Percentiles rank a stretch among this genome's conserved stretches.
phyloP scores from a whole-genome alignment of 164 flowering plant species.

The Magnolia sinica region DNA sequence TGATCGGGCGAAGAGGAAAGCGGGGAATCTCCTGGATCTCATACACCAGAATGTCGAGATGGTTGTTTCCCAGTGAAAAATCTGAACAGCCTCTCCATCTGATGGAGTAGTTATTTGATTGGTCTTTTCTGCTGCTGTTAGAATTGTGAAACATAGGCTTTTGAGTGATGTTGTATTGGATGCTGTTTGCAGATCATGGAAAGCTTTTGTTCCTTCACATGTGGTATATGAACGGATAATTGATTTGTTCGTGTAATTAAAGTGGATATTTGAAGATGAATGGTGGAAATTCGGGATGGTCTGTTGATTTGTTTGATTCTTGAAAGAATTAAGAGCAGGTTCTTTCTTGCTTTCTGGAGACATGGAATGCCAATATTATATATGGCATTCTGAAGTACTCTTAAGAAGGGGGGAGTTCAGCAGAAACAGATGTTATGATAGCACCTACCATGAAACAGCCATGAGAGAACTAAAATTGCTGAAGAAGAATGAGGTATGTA shows the following conservation, averaged over 20 bases:
- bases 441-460: background rate
- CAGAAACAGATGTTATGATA: background rate
- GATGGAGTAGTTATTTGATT: background rate
- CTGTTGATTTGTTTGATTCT: background rate
- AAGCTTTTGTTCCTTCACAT: background rate
- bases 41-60: slow-evolving; percentile 4
- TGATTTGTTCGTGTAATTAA: background rate
- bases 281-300: background rate
- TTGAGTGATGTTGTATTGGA: background rate
- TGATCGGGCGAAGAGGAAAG: slow-evolving; percentile 26
- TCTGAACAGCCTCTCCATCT: background rate
- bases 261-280: background rate
- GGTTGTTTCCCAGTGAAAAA: slow-evolving; percentile 2
- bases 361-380: background rate
- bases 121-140: background rate
- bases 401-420: background rate
- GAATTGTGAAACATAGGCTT: slow-evolving; percentile 2
- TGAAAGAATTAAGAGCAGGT: background rate
- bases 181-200: background rate
- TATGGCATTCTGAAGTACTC: background rate
- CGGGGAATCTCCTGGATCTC: slow-evolving; percentile 21
- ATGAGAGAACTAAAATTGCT: background rate
- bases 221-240: background rate
- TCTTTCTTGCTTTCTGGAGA: background rate
- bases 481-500: background rate